phyloP scores from a whole-genome alignment of 345 rosid species.

The Barbarea vulgaris region DNA sequence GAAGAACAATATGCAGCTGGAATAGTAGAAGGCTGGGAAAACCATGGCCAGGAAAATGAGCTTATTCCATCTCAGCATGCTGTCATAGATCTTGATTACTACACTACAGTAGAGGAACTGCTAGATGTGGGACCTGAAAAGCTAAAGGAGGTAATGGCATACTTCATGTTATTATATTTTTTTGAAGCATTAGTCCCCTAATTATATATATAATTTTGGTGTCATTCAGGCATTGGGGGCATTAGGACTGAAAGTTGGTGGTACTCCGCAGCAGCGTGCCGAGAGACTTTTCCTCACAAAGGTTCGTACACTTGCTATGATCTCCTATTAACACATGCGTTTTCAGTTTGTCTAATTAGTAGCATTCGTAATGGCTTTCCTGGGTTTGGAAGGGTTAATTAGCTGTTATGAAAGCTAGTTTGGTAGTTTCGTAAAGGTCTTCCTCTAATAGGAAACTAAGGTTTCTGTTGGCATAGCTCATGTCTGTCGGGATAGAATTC shows the following conservation, averaged over 20 bases:
- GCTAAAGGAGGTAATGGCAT: conserved; percentile 70
- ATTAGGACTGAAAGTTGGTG: conserved; percentile 89
- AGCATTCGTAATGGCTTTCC: background rate
- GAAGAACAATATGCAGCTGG: conserved; percentile 73
- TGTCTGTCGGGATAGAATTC: background rate
- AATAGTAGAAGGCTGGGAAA: conserved; percentile 67
- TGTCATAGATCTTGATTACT: conserved; percentile 84
- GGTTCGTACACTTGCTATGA: conserved; percentile 45
- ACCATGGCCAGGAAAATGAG: conserved; percentile 60
- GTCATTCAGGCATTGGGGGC: conserved; percentile 75
- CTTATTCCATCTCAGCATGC: conserved; percentile 46
- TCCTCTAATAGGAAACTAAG: conserved; percentile 2
- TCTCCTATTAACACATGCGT: background rate
- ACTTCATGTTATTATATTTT: conserved; percentile 6
- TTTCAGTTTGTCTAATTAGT: conserved; percentile 16
- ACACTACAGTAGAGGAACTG: conserved; percentile 86
- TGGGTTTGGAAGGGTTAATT: background rate
- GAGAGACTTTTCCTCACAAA: conserved; percentile 94
- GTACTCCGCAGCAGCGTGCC: conserved; percentile 87
- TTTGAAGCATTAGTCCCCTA: background rate
- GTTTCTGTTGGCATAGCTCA: background rate
- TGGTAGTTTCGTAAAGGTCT: conserved; percentile 6
- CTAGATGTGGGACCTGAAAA: conserved; percentile 89
- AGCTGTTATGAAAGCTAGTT: conserved; percentile 1
- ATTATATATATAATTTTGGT: background rate